phyloP scores from a whole-genome alignment of 371 early-diverging fungal genomes.

The Mucor circinelloides region DNA sequence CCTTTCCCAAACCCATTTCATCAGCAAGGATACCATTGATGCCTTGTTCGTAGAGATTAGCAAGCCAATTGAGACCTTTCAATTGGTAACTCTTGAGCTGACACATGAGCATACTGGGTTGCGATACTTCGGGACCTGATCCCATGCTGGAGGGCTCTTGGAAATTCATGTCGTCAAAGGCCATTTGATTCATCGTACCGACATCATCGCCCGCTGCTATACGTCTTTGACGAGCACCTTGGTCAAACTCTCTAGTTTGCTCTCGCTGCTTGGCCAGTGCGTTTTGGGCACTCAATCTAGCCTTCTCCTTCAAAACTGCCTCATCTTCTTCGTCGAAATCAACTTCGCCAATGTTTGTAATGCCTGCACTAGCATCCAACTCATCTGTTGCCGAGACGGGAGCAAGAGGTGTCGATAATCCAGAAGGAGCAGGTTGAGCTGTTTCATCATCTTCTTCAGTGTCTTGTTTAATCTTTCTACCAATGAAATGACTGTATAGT shows the following conservation, averaged over 20 bases:
- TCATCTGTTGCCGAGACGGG: constrained; percentile 16
- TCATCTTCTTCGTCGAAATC: constrained; percentile 86
- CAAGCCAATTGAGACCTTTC: constrained; percentile 99
- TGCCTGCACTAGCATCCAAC: constrained; percentile 18
- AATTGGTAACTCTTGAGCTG: constrained; percentile 94
- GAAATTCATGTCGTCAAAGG: constrained; percentile 82
- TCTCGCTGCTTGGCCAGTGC: constrained; percentile 79
- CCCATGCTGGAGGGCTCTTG: constrained; percentile 82
- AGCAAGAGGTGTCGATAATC: constrained; percentile 21
- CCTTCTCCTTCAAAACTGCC: constrained; percentile 67
- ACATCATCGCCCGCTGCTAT: constrained; percentile 46
- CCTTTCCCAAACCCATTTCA: constrained; percentile 93
- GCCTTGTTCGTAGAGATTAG: constrained; percentile 94
- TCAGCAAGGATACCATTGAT: constrained; percentile 98
- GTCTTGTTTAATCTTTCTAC: constrained; percentile 70
- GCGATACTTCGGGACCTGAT: constrained; percentile 69
- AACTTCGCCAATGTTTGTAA: constrained; percentile 57
- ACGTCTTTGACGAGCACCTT: constrained; percentile 53
- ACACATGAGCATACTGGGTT: constrained; percentile 90
- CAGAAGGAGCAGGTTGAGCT: constrained; percentile 33
- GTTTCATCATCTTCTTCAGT: constrained; percentile 51
- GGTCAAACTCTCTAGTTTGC: constrained; percentile 75
- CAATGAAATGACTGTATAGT: constrained; percentile 96
- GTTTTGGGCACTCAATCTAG: constrained; percentile 75
- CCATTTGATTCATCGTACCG: constrained; percentile 56